Evolutionary conservation across 2,329 filamentous ascomycete species (phyloP).

Genomic region (Myriangium duriaei): DNA sequence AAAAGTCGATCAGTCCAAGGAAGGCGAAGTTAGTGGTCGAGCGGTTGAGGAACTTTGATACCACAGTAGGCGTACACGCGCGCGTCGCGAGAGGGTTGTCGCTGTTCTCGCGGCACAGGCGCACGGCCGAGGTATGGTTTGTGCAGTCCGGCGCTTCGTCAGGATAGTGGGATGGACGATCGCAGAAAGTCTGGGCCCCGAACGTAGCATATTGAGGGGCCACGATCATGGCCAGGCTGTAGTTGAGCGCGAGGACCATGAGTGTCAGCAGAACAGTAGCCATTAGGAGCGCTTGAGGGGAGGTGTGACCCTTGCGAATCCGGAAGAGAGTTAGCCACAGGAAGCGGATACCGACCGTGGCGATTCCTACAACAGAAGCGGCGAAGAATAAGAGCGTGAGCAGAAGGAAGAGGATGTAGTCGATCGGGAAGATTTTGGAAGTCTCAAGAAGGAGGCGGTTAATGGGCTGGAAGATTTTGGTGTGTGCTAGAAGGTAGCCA

Average conservation of each 20-base stretch:
- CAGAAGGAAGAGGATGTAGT: slow-evolving; percentile 80
- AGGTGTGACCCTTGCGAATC: slow-evolving; percentile 77
- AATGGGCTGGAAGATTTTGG: slow-evolving; percentile 88
- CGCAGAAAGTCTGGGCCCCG: slow-evolving; percentile 88
- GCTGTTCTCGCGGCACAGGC: slow-evolving; percentile 67
- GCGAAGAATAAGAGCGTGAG: slow-evolving; percentile 79
- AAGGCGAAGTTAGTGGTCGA: slow-evolving; percentile 90
- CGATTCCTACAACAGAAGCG: slow-evolving; percentile 75
- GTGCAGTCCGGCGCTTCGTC: slow-evolving; percentile 65
- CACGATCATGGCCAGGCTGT: slow-evolving; percentile 82
- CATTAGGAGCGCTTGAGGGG: slow-evolving; percentile 81
- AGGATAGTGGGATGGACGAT: slow-evolving; percentile 50
- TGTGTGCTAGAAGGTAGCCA: slow-evolving; percentile 78
- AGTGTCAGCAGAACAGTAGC: slow-evolving; percentile 83
- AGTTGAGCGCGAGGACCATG: slow-evolving; percentile 84
- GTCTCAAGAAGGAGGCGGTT: slow-evolving; percentile 80
- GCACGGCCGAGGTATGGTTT: slow-evolving; percentile 56
- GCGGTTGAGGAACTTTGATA: slow-evolving; percentile 86
- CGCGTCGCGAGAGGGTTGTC: slow-evolving; percentile 57
- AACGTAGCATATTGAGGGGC: slow-evolving; percentile 92
- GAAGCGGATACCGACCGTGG: slow-evolving; percentile 83
- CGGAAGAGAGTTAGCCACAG: slow-evolving; percentile 90
- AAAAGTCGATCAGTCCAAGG: slow-evolving; percentile 86
- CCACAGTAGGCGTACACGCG: slow-evolving; percentile 82
- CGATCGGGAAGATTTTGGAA: slow-evolving; percentile 74